These are phyloP conservation scores for Beauveria asiatica DNA, from an alignment of 2,329 filamentous ascomycete genomes.

Conservation along the genomic window DNA sequence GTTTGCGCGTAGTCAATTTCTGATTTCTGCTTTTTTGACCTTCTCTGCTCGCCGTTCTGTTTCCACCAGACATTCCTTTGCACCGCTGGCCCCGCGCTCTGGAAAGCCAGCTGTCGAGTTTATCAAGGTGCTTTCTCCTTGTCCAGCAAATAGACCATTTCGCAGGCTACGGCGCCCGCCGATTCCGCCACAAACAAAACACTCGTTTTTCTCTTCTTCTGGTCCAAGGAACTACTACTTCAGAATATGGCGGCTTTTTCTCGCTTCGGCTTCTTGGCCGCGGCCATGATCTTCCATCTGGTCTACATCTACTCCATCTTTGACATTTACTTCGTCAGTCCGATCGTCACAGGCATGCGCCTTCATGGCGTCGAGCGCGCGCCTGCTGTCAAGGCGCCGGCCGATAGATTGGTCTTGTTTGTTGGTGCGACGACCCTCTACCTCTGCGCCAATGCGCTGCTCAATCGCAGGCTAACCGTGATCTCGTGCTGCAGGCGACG, in stretches of 20 bases:
- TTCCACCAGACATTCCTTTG: neutral
- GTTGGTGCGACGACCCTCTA: slow-evolving; percentile 53
- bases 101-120: slow-evolving; percentile 7
- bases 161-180: neutral
- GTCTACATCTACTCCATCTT: slow-evolving; percentile 95
- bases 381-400: slow-evolving; percentile 57
- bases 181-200: neutral
- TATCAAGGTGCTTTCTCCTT: slow-evolving; percentile 8
- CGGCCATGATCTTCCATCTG: slow-evolving; percentile 87
- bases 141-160: neutral
- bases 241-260: slow-evolving; percentile 43
- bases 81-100: neutral
- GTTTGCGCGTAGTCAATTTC: neutral
- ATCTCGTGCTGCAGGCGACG: slow-evolving; percentile 55
- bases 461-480: slow-evolving; percentile 3
- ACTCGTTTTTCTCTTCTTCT: neutral
- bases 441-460: neutral
- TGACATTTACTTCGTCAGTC: slow-evolving; percentile 97
- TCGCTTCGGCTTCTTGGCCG: slow-evolving; percentile 75
- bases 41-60: neutral
- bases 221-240: too few relatives aligned
- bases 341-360: slow-evolving; percentile 92
- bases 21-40: neutral
- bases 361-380: slow-evolving; percentile 63
- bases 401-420: slow-evolving; percentile 83